Percentiles rank a stretch among this genome's conserved stretches.
Conservation (phyloP, 148 eudicot species). For the Rhododendron henanense region DNA sequence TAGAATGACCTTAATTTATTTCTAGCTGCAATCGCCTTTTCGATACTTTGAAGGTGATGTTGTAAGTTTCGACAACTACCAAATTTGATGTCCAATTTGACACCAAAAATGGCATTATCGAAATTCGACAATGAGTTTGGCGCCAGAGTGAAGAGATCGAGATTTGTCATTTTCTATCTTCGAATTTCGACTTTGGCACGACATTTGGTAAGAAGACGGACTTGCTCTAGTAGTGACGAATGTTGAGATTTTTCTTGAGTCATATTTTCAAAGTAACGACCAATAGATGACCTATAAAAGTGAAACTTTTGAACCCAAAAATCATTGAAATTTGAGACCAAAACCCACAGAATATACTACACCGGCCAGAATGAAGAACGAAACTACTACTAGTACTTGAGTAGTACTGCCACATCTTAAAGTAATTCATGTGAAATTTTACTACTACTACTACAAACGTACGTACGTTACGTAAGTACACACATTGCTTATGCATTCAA, state of each 20-base stretch:
- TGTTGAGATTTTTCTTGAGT: too few relatives aligned
- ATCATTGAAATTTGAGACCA: not conserved
- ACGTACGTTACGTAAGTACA: not conserved
- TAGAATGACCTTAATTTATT: too few relatives aligned
- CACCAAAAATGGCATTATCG: not conserved
- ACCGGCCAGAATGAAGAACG: not conserved
- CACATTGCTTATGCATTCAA: not conserved
- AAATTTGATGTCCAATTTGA: not conserved
- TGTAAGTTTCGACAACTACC: not conserved
- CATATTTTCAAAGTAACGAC: not conserved
- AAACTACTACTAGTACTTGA: too few relatives aligned
- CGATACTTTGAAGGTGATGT: too few relatives aligned
- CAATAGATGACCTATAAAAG: not conserved
- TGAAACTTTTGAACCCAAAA: not conserved
- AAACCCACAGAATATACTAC: not conserved
- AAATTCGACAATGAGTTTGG: too few relatives aligned
- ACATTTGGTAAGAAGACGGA: too few relatives aligned
- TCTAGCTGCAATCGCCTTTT: too few relatives aligned
- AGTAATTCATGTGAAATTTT: not conserved
- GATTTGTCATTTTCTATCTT: too few relatives aligned
- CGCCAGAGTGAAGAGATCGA: too few relatives aligned
- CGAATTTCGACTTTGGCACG: too few relatives aligned
- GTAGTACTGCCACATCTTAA: not conserved
- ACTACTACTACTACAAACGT: not conserved
- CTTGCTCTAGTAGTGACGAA: too few relatives aligned